Conservation (phyloP, 495 filamentous ascomycete species). For the Aspergillus hancockii region DNA sequence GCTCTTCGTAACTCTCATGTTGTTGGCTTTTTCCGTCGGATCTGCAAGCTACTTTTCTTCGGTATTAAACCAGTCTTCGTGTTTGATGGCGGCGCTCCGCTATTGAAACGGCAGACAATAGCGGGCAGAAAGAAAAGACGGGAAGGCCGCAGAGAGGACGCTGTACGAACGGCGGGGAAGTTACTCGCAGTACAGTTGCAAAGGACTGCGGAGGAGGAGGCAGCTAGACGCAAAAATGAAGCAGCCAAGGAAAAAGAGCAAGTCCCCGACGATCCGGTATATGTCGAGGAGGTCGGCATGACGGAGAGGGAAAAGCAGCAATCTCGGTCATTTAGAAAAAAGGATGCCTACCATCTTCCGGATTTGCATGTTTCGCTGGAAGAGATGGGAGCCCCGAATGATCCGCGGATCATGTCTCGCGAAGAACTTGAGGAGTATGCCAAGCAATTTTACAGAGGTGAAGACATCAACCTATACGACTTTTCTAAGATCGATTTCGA, state of each 20-base stretch:
- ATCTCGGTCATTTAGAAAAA: constrained; percentile 80
- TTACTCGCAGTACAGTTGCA: constrained; percentile 92
- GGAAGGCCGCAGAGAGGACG: constrained; percentile 92
- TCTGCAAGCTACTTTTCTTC: constrained; percentile 94
- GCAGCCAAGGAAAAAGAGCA: constrained; percentile 59
- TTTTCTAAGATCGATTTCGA: constrained; percentile 99
- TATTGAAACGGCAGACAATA: constrained; percentile 89
- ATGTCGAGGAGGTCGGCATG: constrained; percentile 87
- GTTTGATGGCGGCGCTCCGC: constrained; percentile 93
- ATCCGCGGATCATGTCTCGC: constrained; percentile 90
- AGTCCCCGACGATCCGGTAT: constrained; percentile 73
- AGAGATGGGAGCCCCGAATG: constrained; percentile 84
- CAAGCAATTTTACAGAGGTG: constrained; percentile 83
- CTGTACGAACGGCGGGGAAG: constrained; percentile 82
- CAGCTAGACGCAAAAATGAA: constrained; percentile 56
- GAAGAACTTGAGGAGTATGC: constrained; percentile 94
- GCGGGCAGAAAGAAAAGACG: constrained; percentile 72
- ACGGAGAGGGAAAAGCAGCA: constrained; percentile 70
- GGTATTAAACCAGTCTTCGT: constrained; percentile 98
- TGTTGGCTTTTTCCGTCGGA: constrained; percentile 95
- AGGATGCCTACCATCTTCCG: constrained; percentile 91
- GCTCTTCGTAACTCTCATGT: constrained; percentile 92
- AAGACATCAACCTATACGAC: constrained; percentile 97
- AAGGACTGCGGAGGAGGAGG: constrained; percentile 80
- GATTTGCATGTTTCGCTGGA: constrained; percentile 74